Evolutionary conservation across 2,329 filamentous ascomycete genomes (phyloP), one percentile per base, ranked within the genome.

Genomic region (Calonectria montana): DNA sequence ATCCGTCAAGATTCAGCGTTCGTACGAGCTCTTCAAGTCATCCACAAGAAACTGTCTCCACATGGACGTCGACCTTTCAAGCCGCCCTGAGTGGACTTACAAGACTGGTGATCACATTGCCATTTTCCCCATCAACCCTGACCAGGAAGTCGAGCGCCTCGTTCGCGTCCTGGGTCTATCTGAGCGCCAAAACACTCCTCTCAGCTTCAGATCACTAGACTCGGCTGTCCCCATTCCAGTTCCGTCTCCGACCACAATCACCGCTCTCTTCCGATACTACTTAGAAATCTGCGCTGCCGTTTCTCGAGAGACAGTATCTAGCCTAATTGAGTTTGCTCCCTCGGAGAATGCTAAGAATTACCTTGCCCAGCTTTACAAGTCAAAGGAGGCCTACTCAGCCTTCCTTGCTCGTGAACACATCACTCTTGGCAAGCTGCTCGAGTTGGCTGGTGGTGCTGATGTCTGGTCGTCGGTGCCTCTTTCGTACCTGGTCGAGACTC

Each of bases 311-410:
- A 84, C 89, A 0, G 83, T 92, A 10, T 84, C 85, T 5, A 84
- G 87, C 50, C 90, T 90, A 80, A 82, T 92, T 12, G 84, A 86
- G 63, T 88, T 88, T 81, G 86, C 91, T 1, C 88, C 88, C 12
- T 67, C 64, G 4, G 57, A 71, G 39, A 48, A 31, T 4, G 64
- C 69, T 37, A 71, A 67, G 65, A 64, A 23, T 13, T 67, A 67
- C n/a, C 55, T 71, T 18, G 29, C 64, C 8, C 55, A 59, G 8
- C 69, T 71, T 7, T 71, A 71, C 47, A 29, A 50, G 27, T 71
- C 69, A 45, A 71, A 71, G 45, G 69, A 71, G 21, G 69, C 55
- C 1, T 71, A 71, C 39, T 67, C 69, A 1, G 69, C 45, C 3
- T 71, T 71, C 27, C 47, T 71, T 21, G 64, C 69, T 15, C 64